These are phyloP conservation scores for Xylariaceae sp. DNA, from an alignment of 2,329 filamentous ascomycete genomes.

Conservation along the genomic window DNA sequence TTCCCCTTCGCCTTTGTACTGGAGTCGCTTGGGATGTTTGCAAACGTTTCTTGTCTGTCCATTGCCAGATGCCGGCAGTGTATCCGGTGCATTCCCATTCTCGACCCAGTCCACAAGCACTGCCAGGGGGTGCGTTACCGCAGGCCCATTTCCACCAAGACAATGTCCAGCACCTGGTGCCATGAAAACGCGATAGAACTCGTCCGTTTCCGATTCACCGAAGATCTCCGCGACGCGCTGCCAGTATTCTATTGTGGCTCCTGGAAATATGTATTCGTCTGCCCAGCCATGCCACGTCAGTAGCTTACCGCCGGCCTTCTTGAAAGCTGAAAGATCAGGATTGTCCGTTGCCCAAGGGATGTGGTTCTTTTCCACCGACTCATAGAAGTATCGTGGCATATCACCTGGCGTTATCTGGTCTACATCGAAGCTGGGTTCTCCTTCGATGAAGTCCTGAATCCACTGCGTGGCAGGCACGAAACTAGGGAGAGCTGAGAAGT, in stretches of 20 bases:
- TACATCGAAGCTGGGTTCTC: conserved; percentile 4
- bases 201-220: conserved; percentile 4
- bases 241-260: conserved; percentile 9
- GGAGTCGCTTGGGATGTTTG: conserved; percentile 8
- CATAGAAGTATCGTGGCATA: not conserved
- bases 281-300: conserved; percentile 10
- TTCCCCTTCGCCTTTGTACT: conserved; percentile 6
- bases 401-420: not conserved
- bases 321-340: conserved; percentile 11
- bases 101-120: conserved; percentile 9
- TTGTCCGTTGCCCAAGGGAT: conserved; percentile 7
- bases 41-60: conserved; percentile 5
- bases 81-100: conserved; percentile 5
- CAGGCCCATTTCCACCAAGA: conserved; percentile 2
- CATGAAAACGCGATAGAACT: conserved; percentile 14
- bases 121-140: not conserved
- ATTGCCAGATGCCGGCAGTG: conserved; percentile 1
- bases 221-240: conserved; percentile 3
- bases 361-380: conserved; percentile 5
- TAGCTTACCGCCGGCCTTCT: conserved; percentile 10
- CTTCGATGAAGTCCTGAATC: conserved; percentile 1
- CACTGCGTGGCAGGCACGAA: not conserved
- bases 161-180: conserved; percentile 11
- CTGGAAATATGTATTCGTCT: conserved; percentile 7
- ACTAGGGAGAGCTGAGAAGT: not conserved